A percentile compares a stretch with the other conserved stretches of the same genome.
These are phyloP conservation scores for Fraxinus ornus DNA, from an alignment of 305 asterid genomes.

Conservation along the genomic window DNA sequence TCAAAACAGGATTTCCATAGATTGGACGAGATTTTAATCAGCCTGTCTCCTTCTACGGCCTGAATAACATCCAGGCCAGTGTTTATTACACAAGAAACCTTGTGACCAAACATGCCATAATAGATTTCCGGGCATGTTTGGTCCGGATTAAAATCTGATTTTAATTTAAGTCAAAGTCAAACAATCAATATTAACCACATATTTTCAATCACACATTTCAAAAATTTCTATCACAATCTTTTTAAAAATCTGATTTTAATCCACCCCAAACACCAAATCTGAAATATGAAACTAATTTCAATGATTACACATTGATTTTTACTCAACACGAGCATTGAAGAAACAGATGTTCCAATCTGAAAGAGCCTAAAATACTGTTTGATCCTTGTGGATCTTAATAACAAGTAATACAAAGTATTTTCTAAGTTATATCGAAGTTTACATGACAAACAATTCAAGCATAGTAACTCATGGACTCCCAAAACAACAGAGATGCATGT, in stretches of 20 bases:
- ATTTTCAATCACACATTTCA: too few species aligned
- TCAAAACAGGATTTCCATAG: constrained; percentile 41
- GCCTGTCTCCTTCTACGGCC: not conserved
- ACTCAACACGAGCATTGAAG: not conserved
- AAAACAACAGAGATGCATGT: not conserved
- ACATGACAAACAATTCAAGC: not conserved
- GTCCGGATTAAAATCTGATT: too few species aligned
- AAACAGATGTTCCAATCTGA: not conserved
- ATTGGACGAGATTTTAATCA: constrained; percentile 31
- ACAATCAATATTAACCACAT: too few species aligned
- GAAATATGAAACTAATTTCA: too few species aligned
- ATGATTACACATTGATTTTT: not conserved
- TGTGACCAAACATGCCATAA: not conserved
- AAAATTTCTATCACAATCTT: too few species aligned
- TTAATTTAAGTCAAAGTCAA: too few species aligned
- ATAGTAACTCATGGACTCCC: not conserved
- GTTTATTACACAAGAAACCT: not conserved
- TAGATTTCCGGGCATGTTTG: too few species aligned
- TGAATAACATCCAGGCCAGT: not conserved
- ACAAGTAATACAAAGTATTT: not conserved
- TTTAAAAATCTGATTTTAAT: too few species aligned
- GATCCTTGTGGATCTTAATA: not conserved
- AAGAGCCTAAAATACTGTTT: not conserved
- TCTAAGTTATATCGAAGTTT: not conserved
- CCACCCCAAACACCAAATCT: not conserved